These are phyloP conservation scores for Aspergillus proliferans DNA, from an alignment of 2,329 filamentous ascomycete genomes.

Conservation along the genomic window DNA sequence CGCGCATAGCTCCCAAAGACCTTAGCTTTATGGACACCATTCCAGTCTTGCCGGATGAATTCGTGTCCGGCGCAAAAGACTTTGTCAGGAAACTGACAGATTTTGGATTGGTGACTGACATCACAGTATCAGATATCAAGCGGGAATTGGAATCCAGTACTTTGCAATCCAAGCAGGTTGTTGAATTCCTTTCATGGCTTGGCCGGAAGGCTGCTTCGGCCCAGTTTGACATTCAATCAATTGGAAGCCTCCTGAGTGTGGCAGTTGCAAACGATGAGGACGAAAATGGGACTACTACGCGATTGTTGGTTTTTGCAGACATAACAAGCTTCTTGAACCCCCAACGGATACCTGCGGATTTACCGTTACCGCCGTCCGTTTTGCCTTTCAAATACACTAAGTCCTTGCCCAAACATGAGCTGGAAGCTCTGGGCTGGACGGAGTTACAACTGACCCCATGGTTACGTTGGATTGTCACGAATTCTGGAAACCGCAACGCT, in stretches of 20 bases:
- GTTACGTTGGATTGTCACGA: slow-evolving; percentile 73
- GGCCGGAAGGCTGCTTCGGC: slow-evolving; percentile 64
- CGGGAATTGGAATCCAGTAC: slow-evolving; percentile 76
- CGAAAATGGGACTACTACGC: slow-evolving; percentile 53
- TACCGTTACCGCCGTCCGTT: slow-evolving; percentile 74
- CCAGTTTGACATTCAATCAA: slow-evolving; percentile 64
- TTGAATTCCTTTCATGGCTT: slow-evolving; percentile 79
- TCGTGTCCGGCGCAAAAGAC: slow-evolving; percentile 59
- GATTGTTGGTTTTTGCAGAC: slow-evolving; percentile 68
- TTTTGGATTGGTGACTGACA: slow-evolving; percentile 78
- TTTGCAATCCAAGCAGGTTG: slow-evolving; percentile 68
- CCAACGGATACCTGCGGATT: slow-evolving; percentile 70
- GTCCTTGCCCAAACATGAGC: slow-evolving; percentile 57
- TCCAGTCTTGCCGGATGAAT: slow-evolving; percentile 71
- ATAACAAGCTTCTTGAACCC: slow-evolving; percentile 70
- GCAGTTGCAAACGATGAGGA: slow-evolving; percentile 55
- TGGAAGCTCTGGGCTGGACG: slow-evolving; percentile 79
- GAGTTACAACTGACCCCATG: slow-evolving; percentile 79
- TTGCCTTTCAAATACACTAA: slow-evolving; percentile 81
- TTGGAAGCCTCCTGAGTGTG: slow-evolving; percentile 67
- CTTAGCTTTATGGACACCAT: slow-evolving; percentile 80
- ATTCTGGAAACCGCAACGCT: slow-evolving; percentile 50
- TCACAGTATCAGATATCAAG: slow-evolving; percentile 81
- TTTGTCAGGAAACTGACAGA: slow-evolving; percentile 78
- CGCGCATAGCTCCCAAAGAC: slow-evolving; percentile 67